These are phyloP conservation scores for Coriolopsis trogii DNA, from an alignment of 1,284 basidiomycete genomes.

Conservation along the genomic window DNA sequence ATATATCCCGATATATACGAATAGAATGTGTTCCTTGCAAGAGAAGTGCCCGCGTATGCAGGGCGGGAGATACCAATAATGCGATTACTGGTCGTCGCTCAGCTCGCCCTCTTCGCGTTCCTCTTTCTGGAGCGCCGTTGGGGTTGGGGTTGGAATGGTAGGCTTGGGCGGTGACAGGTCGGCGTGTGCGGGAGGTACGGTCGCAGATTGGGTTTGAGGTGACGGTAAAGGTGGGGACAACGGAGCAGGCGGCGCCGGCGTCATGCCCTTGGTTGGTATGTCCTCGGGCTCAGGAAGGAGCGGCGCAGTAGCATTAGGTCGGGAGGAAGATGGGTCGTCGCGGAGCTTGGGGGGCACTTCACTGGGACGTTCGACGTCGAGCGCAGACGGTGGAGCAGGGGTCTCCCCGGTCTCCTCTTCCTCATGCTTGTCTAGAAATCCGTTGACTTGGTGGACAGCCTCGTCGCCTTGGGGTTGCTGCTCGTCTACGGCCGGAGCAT, in stretches of 20 bases:
- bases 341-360: neutral
- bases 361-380: neutral
- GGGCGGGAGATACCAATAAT: neutral
- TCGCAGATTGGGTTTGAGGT: neutral
- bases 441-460: neutral
- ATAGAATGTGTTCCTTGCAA: too few species aligned
- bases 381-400: neutral
- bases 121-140: conserved; percentile 23
- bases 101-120: conserved; percentile 49
- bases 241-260: neutral
- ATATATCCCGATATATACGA: neutral
- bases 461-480: conserved; percentile 1
- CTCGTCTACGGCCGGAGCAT: conserved; percentile 7
- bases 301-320: too few species aligned
- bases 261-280: neutral
- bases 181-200: neutral
- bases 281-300: neutral
- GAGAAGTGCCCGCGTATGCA: neutral
- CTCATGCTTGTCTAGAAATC: neutral
- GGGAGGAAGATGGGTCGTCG: too few species aligned
- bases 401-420: conserved; percentile 6
- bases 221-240: neutral
- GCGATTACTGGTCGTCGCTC: conserved; percentile 47
- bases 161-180: neutral
- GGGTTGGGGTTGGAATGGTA: neutral